Evolutionary conservation across 768 basidiomycete genomes (phyloP).

Genomic region (Mycena latifolia): DNA sequence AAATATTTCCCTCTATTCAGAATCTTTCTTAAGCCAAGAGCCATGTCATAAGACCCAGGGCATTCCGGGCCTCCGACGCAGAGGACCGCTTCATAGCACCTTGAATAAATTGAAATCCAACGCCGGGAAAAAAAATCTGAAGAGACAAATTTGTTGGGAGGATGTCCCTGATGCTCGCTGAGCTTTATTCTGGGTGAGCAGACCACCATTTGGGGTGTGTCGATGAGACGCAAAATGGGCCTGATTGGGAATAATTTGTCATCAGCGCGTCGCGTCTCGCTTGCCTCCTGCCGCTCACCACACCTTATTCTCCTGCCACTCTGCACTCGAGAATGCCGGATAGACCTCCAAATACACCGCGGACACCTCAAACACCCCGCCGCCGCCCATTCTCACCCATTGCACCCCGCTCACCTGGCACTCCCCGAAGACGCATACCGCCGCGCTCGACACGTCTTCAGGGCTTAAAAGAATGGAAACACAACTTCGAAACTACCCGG

Average conservation of each 20-base stretch:
- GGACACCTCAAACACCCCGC: slow-evolving; percentile 1
- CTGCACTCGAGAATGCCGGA: neutral
- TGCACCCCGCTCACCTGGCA: slow-evolving; percentile 4
- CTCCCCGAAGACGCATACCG: slow-evolving; percentile 3
- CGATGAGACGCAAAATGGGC: neutral
- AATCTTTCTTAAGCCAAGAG: neutral
- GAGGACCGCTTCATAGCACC: neutral
- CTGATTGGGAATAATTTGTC: slow-evolving; percentile 1
- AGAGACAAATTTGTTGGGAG: neutral
- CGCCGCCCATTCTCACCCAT: slow-evolving; percentile 3
- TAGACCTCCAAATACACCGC: neutral
- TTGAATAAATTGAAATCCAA: neutral
- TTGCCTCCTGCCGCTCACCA: neutral
- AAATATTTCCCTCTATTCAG: neutral
- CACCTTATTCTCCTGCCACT: neutral
- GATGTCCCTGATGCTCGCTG: neutral
- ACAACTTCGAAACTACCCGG: neutral
- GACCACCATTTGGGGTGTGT: neutral
- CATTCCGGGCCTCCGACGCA: too few relatives aligned
- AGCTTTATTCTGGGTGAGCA: neutral
- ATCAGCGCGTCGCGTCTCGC: slow-evolving; percentile 6
- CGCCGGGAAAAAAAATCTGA: neutral
- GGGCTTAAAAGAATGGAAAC: slow-evolving; percentile 17
- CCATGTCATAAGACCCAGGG: too few relatives aligned
- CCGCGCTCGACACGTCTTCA: slow-evolving; percentile 15